These are phyloP conservation scores for Scenedesmus sp. DNA, from an alignment of 163 green algal genomes.

Conservation along the genomic window DNA sequence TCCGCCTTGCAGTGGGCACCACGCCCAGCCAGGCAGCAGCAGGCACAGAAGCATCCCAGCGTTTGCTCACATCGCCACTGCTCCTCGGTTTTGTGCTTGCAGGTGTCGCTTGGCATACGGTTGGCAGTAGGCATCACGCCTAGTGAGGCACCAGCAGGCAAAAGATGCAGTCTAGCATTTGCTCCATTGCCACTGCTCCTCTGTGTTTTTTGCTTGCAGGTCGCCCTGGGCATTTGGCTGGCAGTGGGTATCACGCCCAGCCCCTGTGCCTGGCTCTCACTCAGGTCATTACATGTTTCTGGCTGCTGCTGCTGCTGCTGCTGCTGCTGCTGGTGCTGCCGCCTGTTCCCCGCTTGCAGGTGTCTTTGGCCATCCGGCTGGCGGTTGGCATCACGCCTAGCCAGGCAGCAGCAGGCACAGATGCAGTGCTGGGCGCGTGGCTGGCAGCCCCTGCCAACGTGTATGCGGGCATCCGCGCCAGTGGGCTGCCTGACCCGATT, in stretches of 20 bases:
- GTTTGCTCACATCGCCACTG: too few species aligned
- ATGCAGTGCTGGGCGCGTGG: slow-evolving; percentile 11
- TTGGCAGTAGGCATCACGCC: slow-evolving; percentile 26
- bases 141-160: too few species aligned
- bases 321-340: too few species aligned
- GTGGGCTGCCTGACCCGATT: slow-evolving; percentile 22
- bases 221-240: not conserved
- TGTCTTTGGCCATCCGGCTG: slow-evolving; percentile 8
- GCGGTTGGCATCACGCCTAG: slow-evolving; percentile 20
- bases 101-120: slow-evolving; percentile 19
- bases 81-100: not conserved
- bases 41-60: not conserved
- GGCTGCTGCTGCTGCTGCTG: too few species aligned
- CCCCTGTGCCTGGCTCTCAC: too few species aligned
- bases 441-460: slow-evolving; percentile 18
- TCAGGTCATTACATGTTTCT: too few species aligned
- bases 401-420: slow-evolving; percentile 12
- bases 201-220: not conserved
- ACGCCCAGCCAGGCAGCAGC: not conserved
- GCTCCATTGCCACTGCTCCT: too few species aligned
- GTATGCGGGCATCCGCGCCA: not conserved
- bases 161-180: too few species aligned
- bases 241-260: too few species aligned
- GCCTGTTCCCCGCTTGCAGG: not conserved
- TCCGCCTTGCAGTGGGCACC: slow-evolving; percentile 35